A percentile compares a stretch with the other conserved stretches of the same genome.
These are phyloP conservation scores for Russula foetens DNA, from an alignment of 768 basidiomycete genomes.

Conservation along the genomic window DNA sequence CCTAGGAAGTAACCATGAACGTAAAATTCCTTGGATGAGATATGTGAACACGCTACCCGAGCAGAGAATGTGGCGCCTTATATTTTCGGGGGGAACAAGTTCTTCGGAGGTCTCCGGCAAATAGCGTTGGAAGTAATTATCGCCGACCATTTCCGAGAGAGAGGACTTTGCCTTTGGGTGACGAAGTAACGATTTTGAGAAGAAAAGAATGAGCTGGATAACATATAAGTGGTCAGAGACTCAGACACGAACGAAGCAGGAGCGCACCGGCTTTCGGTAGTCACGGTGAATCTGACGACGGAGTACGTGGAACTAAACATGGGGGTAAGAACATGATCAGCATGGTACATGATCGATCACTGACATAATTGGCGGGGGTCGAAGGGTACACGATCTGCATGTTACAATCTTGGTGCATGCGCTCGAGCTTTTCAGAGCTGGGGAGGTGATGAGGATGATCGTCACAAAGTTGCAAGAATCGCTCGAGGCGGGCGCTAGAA, in stretches of 20 bases:
- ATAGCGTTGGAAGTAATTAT: conserved; percentile 90
- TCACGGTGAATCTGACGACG: conserved; percentile 96
- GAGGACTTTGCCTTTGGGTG: conserved; percentile 88
- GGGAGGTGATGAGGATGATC: conserved; percentile 94
- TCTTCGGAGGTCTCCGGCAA: conserved; percentile 73
- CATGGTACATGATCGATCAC: conserved; percentile 19
- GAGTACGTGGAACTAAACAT: conserved; percentile 80
- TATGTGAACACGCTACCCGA: conserved; percentile 39
- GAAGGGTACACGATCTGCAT: conserved; percentile 99
- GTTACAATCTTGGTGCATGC: conserved; percentile 98
- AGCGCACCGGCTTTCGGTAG: conserved; percentile 87
- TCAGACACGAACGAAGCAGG: conserved; percentile 20
- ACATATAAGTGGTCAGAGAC: not conserved
- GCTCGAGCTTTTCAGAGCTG: conserved; percentile 76
- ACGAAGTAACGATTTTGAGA: conserved; percentile 93
- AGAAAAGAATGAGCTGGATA: conserved; percentile 79
- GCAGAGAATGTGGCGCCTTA: conserved; percentile 89
- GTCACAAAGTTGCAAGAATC: conserved; percentile 96
- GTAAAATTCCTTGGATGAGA: not conserved
- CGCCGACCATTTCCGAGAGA: conserved; percentile 81
- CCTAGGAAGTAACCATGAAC: conserved; percentile 34
- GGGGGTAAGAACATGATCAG: conserved; percentile 7
- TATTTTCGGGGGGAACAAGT: conserved; percentile 73
- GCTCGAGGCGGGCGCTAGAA: conserved; percentile 89
- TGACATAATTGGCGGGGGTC: conserved; percentile 89